Base-by-base conservation (phyloP, 2,329 filamentous ascomycete species). In the Neonectria hederae region DNA sequence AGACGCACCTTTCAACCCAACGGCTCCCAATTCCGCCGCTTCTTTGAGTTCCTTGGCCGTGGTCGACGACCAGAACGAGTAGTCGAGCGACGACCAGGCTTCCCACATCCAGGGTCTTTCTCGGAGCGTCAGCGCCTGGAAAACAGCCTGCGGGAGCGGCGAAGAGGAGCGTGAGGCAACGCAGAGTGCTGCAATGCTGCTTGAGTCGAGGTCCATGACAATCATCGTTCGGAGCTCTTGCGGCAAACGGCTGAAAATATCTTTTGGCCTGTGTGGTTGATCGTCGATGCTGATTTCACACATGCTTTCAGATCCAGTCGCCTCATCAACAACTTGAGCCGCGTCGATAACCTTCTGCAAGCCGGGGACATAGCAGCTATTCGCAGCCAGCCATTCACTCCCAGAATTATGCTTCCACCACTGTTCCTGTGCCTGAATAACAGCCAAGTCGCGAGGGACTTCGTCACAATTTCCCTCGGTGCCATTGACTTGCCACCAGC, bases 311-410 rank as follows among this genome's bases (percentile, higher is more conserved):
- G 21, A 11, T 19, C 26, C 38, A 40, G n/a, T 8, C n/a, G 8
- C 4, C 4, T 22, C 30, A 22, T 26, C n/a, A 35, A 8, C n/a
- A 13, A 14, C 4, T 24, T 59, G 55, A 4, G 43, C 42, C 5
- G 56, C 57, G 3, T 43, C 19, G 0, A 72, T 17, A 2, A 73
- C 19, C 7, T 26, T 3, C 1, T 62, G 53, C 3, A 69, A 22
- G 0, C 59, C 59, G 2, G 67, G 69, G 5, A 71, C 53, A 5
- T 66, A 58, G 42, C 70, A 72, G 4, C 70, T 70, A 8, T 72
- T 72, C 14, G 70, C 70, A 13, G 21, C 70, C 17, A 72, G 38
- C 9, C 54, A 72, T n/a, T 72, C 70, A 3, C 40, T 32, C 8
- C 65, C 70, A 0, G 5, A 2, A 0, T 40, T n/a, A 5, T 73